Base-by-base conservation (phyloP, 2,329 filamentous ascomycete species). In the Verticillium zaregamsianum region DNA sequence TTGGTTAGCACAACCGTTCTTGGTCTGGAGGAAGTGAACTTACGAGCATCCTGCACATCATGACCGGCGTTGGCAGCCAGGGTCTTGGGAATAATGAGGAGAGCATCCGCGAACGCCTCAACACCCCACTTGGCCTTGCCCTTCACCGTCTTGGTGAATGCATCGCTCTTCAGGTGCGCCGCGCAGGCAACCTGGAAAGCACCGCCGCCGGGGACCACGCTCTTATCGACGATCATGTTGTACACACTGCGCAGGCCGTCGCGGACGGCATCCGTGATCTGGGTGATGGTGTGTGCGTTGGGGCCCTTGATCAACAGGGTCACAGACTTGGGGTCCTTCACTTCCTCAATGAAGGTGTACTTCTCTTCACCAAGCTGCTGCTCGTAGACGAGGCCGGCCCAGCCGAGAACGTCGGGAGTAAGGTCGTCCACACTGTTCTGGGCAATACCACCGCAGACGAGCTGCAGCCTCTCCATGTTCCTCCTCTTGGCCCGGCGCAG, bases 211-310 rank as follows among this genome's bases (percentile, higher is more conserved):
- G 95, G 95, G 31, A 99, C 92, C 23, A 99, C 95, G 68, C 91
- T 94, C 78, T 90, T 88, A 76, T 99, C 95, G n/a, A 98, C 94
- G 75, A 99, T 98, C 84, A 96, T 97, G 83, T 99, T 99, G 86
- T 97, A 98, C 58, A 98, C 95, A 74, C 92, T 96, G 72, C 95
- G 88, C 68, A 99, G 84, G 65, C 95, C 95, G 74, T 99, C 95
- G 60, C 95, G 88, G 55, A 98, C 95, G 3, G 95, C 95, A 74
- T 99, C 95, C 67, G 93, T 96, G 72, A 99, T 93, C 78, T 99
- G 95, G 15, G 91, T 88, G 71, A 99, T 99, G 64, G 94, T 98
- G 81, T 99, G 95, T 72, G 89, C 84, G 78, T 99, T 99, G 66
- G 95, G 95, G 28, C 95, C 95, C 83, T 98, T 99, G 83, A 99